phyloP scores from a whole-genome alignment of 768 basidiomycete species.

The Steccherinum ochraceum region DNA sequence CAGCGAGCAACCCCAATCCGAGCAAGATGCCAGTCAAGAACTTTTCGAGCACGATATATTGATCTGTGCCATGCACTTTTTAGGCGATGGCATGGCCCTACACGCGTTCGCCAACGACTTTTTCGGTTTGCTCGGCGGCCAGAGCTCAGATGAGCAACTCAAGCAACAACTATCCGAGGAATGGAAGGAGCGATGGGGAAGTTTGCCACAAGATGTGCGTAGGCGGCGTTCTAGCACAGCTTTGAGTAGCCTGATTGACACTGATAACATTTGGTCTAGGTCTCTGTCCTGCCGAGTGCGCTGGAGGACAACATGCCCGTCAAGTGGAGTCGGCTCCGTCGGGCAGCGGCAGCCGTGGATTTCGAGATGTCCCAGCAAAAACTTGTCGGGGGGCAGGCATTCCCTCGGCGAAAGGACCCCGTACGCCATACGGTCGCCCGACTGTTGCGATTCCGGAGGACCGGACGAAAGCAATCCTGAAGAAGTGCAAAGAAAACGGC shows the following conservation, averaged over 20 bases:
- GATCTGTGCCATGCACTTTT: constrained; percentile 73
- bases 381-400: constrained; percentile 67
- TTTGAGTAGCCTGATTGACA: constrained; percentile 4
- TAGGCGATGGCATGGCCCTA: constrained; percentile 85
- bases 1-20: constrained; percentile 7
- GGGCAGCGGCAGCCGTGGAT: constrained; percentile 47
- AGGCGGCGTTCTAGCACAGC: no score
- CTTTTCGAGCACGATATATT: constrained; percentile 49
- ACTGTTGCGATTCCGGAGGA: constrained; percentile 52
- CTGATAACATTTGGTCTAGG: no score
- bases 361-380: constrained; percentile 47
- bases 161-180: constrained; percentile 25
- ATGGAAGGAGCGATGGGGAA: constrained; percentile 26
- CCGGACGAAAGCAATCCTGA: constrained; percentile 57
- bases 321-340: constrained; percentile 31
- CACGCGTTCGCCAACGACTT: constrained; percentile 81
- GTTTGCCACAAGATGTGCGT: constrained; percentile 14
- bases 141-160: constrained; percentile 23
- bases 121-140: constrained; percentile 51
- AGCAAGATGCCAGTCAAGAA: constrained; percentile 7
- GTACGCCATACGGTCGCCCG: constrained; percentile 62
- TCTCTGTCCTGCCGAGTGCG: constrained; percentile 16
- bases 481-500: constrained; percentile 61
- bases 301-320: constrained; percentile 43
- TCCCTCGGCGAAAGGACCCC: constrained; percentile 43